phyloP scores from a whole-genome alignment of 1,284 basidiomycete genomes.

The Tilletia horrida region DNA sequence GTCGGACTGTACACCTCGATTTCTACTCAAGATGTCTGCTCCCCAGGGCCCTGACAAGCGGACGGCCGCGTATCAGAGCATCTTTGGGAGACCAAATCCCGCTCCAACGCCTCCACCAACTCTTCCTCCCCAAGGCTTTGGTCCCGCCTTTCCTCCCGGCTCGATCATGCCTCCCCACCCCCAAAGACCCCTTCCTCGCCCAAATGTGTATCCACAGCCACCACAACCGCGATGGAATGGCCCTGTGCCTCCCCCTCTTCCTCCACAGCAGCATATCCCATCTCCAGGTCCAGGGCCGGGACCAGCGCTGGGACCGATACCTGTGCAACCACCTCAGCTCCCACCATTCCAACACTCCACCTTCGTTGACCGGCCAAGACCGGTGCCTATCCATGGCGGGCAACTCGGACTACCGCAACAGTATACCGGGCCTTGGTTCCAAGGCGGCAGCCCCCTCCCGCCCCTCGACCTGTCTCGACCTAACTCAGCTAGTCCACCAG shows the following conservation, averaged over 20 bases:
- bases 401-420: not conserved
- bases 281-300: too few relatives aligned
- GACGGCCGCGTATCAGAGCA: conserved; percentile 50
- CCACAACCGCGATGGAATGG: conserved; percentile 16
- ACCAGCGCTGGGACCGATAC: not conserved
- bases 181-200: conserved; percentile 11
- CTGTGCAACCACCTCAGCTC: not conserved
- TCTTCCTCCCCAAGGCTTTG: conserved; percentile 9
- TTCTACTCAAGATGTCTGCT: not conserved
- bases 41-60: conserved; percentile 39
- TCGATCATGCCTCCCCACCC: not conserved
- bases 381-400: conserved; percentile 4
- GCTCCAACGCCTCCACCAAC: conserved; percentile 39
- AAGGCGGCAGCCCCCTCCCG: conserved; percentile 13
- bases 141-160: not conserved
- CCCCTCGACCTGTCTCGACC: not conserved
- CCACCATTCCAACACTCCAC: not conserved
- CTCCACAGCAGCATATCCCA: not conserved
- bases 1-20: too few relatives aligned
- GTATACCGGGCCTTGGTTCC: conserved; percentile 24
- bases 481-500: conserved; percentile 6
- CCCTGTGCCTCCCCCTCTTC: conserved; percentile 15
- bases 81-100: conserved; percentile 48
- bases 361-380: conserved; percentile 13
- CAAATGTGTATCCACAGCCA: conserved; percentile 8